phyloP scores from a whole-genome alignment of 2,329 filamentous ascomycete species.

The Talaromyces sp. region DNA sequence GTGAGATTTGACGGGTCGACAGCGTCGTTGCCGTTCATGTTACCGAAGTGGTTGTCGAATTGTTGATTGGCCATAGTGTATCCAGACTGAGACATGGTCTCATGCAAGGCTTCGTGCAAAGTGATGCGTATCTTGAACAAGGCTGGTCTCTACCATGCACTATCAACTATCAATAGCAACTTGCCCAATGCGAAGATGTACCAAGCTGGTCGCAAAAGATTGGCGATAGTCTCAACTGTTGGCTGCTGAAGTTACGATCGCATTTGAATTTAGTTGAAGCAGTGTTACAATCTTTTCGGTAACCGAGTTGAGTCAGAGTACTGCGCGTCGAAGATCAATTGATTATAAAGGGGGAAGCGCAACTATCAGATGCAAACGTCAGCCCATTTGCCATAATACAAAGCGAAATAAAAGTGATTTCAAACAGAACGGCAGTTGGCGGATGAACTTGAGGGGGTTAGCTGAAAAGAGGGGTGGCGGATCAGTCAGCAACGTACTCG shows the following conservation, averaged over 20 bases:
- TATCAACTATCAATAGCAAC: neutral
- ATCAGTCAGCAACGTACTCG: conserved; percentile 4
- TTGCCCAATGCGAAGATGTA: conserved; percentile 7
- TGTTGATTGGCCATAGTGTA: conserved; percentile 53
- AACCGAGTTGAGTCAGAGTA: neutral
- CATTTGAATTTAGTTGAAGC: neutral
- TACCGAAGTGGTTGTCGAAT: conserved; percentile 49
- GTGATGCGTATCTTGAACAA: conserved; percentile 58
- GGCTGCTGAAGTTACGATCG: neutral
- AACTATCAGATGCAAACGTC: neutral
- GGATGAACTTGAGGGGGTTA: conserved; percentile 19
- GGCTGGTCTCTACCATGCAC: conserved; percentile 56
- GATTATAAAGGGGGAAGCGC: neutral
- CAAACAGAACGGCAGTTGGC: conserved; percentile 7
- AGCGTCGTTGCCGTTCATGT: conserved; percentile 50
- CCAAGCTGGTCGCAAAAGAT: neutral
- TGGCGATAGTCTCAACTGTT: neutral
- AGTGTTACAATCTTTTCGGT: neutral
- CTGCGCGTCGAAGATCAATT: conserved; percentile 4
- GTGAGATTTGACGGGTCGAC: conserved; percentile 84
- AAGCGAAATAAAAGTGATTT: neutral
- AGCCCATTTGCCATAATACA: neutral
- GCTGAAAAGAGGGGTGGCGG: conserved; percentile 16
- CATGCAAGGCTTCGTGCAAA: neutral
- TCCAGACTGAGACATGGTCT: conserved; percentile 47